Evolutionary conservation across 2,329 filamentous ascomycete genomes (phyloP), one percentile per base, ranked within the genome.

Genomic region (Diaporthe longicolla): DNA sequence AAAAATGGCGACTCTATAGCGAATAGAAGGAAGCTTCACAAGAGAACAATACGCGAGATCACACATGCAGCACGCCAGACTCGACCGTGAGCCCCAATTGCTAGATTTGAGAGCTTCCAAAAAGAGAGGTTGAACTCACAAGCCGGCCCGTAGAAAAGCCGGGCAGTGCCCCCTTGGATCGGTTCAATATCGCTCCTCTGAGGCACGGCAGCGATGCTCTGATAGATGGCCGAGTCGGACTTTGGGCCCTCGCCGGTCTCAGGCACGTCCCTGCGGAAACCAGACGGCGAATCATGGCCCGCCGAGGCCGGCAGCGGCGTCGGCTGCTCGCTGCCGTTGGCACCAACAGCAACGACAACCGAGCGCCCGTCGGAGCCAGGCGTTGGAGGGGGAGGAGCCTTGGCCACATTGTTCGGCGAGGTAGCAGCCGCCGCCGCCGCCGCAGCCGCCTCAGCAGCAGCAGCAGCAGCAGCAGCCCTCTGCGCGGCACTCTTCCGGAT

Each of bases 191-290:
- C 59, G n/a, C 58, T 65, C 35, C 73, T 65, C 21, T 75, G 72
- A 29, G 73, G 74, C 15, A 59, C 74, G 5, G 74, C 74, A 19
- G 74, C 72, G 13, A 75, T 73, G 45, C 74, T 71, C 69, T 75
- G 74, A 26, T 75, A 75, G 57, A 75, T 59, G 26, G 61, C 72
- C 59, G 72, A 71, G 61, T 65, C 61, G 13, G 63, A 68, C 19
- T 57, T 70, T 4, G 68, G 45, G 6, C 65, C 37, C 32, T 58
- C 61, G 17, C 50, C 59, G 5, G 10, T 15, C 40, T 75, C 71
- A 8, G 45, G 45, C 29, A 63, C 21, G 15, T 52, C 48, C 29
- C 63, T 40, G 48, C 48, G 55, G 55, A 69, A 63, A 0, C n/a
- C 68, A 1, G 59, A n/a, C 13, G 69, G 48, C 4, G 74, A 54